phyloP scores from a whole-genome alignment of 2,329 filamentous ascomycete genomes.

The Colletotrichum destructivum region DNA sequence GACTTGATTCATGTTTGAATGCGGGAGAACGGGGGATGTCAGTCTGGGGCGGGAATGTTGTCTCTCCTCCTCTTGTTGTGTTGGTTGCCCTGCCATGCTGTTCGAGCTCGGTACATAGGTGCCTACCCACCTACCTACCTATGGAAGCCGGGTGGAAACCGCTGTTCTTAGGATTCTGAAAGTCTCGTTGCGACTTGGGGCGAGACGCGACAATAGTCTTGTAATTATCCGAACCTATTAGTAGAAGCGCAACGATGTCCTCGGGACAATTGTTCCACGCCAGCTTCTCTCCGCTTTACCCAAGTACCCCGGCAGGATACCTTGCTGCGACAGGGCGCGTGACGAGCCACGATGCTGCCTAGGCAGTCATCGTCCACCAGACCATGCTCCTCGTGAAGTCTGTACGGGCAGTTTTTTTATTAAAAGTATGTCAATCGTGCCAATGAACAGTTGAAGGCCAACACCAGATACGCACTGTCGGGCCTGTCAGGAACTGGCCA shows the following conservation, averaged over 20 bases:
- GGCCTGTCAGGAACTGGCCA: conserved; percentile 1
- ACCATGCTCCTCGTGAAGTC: background rate
- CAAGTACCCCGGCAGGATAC: background rate
- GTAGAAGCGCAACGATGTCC: conserved; percentile 8
- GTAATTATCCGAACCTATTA: too few species aligned
- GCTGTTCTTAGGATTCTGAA: background rate
- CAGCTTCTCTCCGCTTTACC: too few species aligned
- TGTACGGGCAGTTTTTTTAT: background rate
- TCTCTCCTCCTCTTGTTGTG: background rate
- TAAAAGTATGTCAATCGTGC: background rate
- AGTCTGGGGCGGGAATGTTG: conserved; percentile 28
- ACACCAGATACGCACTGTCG: background rate
- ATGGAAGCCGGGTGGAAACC: background rate
- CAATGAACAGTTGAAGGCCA: background rate
- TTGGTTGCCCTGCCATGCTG: background rate
- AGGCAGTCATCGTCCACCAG: background rate
- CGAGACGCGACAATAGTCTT: background rate
- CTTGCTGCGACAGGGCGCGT: background rate
- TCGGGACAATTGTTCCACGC: background rate
- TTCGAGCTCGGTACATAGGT: background rate
- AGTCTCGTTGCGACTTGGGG: conserved; percentile 12
- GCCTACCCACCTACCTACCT: too few species aligned
- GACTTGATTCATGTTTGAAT: conserved; percentile 22
- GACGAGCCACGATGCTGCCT: background rate
- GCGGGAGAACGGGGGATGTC: conserved; percentile 10